A percentile compares a stretch with the other conserved stretches of the same genome.
Conservation (phyloP, 2,329 filamentous ascomycete species). For the Aciculosporium take region DNA sequence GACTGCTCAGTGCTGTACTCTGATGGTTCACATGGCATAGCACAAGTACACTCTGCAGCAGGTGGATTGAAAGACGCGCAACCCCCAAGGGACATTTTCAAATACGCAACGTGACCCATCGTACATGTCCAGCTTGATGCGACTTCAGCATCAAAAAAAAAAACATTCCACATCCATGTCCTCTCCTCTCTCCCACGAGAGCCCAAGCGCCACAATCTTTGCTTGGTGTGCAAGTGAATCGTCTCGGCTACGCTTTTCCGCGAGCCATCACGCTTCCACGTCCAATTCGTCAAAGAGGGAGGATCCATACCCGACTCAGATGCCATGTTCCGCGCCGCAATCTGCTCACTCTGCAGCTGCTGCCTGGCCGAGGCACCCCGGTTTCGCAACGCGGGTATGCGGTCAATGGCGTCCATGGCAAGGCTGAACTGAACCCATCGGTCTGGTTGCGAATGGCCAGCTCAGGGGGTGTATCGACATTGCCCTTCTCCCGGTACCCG, state of each 20-base stretch:
- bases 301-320: constrained; percentile 61
- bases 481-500: constrained; percentile 72
- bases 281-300: constrained; percentile 49
- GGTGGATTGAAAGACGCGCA: too few species aligned
- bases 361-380: constrained; percentile 48
- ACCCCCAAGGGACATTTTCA: too few species aligned
- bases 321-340: constrained; percentile 47
- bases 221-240: not conserved
- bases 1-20: too few species aligned
- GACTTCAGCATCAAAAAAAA: not conserved
- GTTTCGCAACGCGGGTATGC: constrained; percentile 48
- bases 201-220: not conserved
- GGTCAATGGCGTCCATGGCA: constrained; percentile 63
- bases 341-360: constrained; percentile 48
- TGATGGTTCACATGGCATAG: too few species aligned
- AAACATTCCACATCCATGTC: not conserved
- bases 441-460: constrained; percentile 65
- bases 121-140: not conserved
- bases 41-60: too few species aligned
- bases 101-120: too few species aligned
- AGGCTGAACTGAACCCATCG: constrained; percentile 67
- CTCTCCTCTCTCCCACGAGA: not conserved
- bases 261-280: constrained; percentile 38
- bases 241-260: constrained; percentile 19
- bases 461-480: constrained; percentile 69